Conservation (phyloP, 2,329 filamentous ascomycete species). For the Fusarium sp. region DNA sequence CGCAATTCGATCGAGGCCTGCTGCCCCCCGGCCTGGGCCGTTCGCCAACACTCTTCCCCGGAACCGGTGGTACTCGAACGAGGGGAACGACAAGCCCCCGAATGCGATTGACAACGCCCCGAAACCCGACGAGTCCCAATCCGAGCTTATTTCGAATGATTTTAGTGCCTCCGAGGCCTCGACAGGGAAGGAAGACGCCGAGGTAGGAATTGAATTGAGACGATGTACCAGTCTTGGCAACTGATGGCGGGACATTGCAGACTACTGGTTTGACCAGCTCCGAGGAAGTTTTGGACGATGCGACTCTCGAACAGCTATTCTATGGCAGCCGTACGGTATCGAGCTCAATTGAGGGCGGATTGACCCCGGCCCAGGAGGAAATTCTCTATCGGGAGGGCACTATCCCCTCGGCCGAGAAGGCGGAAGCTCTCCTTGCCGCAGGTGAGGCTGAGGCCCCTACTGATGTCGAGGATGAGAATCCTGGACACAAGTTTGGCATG, state of each 20-base stretch:
- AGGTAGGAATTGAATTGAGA: slow-evolving; percentile 41
- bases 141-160: slow-evolving; percentile 10
- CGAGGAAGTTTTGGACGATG: slow-evolving; percentile 49
- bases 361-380: slow-evolving; percentile 59
- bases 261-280: slow-evolving; percentile 23
- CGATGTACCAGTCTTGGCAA: slow-evolving; percentile 17
- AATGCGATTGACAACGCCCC: slow-evolving; percentile 38
- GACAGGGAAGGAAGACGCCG: slow-evolving; percentile 18
- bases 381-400: slow-evolving; percentile 57
- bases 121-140: slow-evolving; percentile 19
- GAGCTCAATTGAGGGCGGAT: slow-evolving; percentile 48
- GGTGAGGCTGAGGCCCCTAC: slow-evolving; percentile 33
- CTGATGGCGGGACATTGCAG: slow-evolving; percentile 36
- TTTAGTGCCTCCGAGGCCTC: not conserved
- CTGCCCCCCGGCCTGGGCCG: slow-evolving; percentile 38
- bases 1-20: slow-evolving; percentile 47
- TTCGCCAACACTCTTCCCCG: slow-evolving; percentile 39
- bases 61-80: slow-evolving; percentile 49
- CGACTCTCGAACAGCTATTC: slow-evolving; percentile 52
- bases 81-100: slow-evolving; percentile 45
- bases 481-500: slow-evolving; percentile 82
- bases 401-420: slow-evolving; percentile 52
- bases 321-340: slow-evolving; percentile 51
- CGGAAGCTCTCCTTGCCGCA: slow-evolving; percentile 48
- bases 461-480: slow-evolving; percentile 45